Evolutionary conservation across 768 basidiomycete genomes (phyloP).

Genomic region (Mycena indigotica): DNA sequence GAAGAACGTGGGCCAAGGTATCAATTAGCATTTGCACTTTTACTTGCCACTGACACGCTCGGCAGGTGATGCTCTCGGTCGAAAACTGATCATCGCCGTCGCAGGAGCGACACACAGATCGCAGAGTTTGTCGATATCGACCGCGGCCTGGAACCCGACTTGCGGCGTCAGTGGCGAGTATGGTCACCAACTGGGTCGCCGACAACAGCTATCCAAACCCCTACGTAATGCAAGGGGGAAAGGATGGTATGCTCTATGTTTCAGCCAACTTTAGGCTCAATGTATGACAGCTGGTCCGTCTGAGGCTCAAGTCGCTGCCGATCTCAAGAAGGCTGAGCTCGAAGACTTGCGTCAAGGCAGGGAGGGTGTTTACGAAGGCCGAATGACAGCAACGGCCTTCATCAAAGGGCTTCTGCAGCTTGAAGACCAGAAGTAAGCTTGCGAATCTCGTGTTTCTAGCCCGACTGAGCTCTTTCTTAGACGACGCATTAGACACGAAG

Average conservation of each 20-base stretch:
- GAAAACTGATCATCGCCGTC: constrained; percentile 8
- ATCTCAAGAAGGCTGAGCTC: neutral
- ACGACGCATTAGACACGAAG: constrained; percentile 1
- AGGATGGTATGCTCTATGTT: no score
- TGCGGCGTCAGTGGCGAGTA: constrained; percentile 7
- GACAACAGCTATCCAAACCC: constrained; percentile 4
- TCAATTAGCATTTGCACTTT: neutral
- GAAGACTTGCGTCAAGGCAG: neutral
- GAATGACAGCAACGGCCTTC: neutral
- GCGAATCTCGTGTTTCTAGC: neutral
- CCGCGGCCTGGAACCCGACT: neutral
- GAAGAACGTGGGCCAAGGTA: constrained; percentile 7
- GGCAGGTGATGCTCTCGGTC: neutral
- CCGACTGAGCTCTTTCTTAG: neutral
- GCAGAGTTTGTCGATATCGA: constrained; percentile 3
- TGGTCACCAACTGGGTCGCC: constrained; percentile 1
- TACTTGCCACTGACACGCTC: neutral
- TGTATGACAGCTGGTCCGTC: neutral
- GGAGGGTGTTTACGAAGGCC: neutral
- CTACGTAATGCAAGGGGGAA: neutral
- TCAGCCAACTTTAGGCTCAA: neutral
- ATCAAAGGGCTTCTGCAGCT: constrained; percentile 1
- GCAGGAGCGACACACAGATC: constrained; percentile 1
- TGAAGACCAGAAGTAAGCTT: constrained; percentile 4
- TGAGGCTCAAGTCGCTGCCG: neutral